These are phyloP conservation scores for Capronia epimyces DNA, from an alignment of 2,329 filamentous ascomycete genomes.

Conservation along the genomic window DNA sequence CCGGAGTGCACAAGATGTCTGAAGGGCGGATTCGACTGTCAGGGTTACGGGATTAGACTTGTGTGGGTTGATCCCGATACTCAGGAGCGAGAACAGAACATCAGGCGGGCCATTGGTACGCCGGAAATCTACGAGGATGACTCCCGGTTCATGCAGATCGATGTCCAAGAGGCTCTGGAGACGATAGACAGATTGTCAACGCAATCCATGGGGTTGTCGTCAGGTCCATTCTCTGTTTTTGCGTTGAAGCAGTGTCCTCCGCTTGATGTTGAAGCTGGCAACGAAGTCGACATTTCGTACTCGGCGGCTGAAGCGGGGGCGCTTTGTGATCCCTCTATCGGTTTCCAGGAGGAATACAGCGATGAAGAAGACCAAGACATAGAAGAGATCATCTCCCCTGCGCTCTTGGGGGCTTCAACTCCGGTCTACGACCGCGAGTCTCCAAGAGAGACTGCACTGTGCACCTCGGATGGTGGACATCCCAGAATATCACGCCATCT, in stretches of 20 bases:
- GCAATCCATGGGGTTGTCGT: conserved; percentile 1
- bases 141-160: conserved; percentile 14
- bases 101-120: conserved; percentile 17
- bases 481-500: conserved; percentile 14
- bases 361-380: conserved; percentile 6
- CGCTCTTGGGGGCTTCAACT: not conserved
- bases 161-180: conserved; percentile 19
- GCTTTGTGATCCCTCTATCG: not conserved
- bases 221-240: conserved; percentile 22
- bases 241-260: not conserved
- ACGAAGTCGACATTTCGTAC: not conserved
- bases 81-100: conserved; percentile 23
- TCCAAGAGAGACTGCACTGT: not conserved
- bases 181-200: conserved; percentile 12
- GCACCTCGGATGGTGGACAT: not conserved
- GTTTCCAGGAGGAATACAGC: not conserved
- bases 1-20: conserved; percentile 30
- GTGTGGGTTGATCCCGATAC: conserved; percentile 22
- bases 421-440: not conserved
- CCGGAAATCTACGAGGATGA: conserved; percentile 19
- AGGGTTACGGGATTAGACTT: conserved; percentile 29
- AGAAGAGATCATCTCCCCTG: conserved; percentile 14
- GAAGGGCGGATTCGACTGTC: conserved; percentile 31
- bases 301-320: not conserved
- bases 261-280: not conserved